These are phyloP conservation scores for Pontederia paniculata DNA, from an alignment of 176 grass and related monocot species.

Conservation along the genomic window DNA sequence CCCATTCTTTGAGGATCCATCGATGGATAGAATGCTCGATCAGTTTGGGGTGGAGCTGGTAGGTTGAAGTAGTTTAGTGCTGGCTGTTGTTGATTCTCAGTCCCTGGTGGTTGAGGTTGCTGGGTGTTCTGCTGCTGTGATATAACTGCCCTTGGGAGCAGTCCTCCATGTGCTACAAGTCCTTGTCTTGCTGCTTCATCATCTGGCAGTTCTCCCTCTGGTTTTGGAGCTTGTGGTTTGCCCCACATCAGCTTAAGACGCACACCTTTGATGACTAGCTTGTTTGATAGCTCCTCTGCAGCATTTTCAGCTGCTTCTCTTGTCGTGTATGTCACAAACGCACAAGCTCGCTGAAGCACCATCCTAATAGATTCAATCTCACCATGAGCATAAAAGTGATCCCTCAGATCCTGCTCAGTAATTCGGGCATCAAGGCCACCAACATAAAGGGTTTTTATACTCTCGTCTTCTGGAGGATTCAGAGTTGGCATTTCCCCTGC, in stretches of 20 bases:
- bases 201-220: constrained; percentile 21
- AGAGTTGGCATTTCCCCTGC: constrained; percentile 91
- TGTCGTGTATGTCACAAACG: constrained; percentile 89
- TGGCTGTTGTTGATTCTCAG: constrained; percentile 33
- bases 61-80: constrained; percentile 46
- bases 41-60: background rate
- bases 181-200: constrained; percentile 56
- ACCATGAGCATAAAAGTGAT: constrained; percentile 88
- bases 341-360: constrained; percentile 71
- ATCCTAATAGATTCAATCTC: constrained; percentile 97
- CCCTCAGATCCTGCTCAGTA: constrained; percentile 76
- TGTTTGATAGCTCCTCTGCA: constrained; percentile 89
- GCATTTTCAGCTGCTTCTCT: constrained; percentile 81
- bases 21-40: constrained; percentile 2
- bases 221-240: constrained; percentile 61
- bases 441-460: constrained; percentile 82
- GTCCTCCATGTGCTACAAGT: constrained; percentile 54
- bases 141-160: constrained; percentile 85
- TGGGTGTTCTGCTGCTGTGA: constrained; percentile 71
- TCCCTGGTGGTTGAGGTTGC: constrained; percentile 49
- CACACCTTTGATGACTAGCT: constrained; percentile 83
- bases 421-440: constrained; percentile 71
- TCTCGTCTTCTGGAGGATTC: constrained; percentile 77
- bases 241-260: constrained; percentile 98
- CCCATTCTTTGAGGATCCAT: constrained; percentile 17